Evolutionary conservation across 352 stramenopile species (phyloP).

Genomic region (Pythium chondricola): DNA sequence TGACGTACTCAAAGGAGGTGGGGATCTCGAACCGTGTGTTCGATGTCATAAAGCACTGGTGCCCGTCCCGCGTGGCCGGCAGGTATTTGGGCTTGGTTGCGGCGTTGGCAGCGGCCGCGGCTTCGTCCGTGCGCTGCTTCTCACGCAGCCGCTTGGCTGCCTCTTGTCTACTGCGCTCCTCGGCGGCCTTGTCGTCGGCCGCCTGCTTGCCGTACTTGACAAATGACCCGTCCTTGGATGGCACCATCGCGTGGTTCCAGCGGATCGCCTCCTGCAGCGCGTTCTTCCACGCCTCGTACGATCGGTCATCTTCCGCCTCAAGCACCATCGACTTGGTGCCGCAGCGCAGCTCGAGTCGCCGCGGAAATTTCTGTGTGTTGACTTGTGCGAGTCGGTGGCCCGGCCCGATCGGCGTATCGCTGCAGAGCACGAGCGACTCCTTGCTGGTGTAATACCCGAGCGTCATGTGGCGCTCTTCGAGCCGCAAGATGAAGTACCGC

Average conservation of each 20-base stretch:
- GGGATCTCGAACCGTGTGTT: slow-evolving; percentile 84
- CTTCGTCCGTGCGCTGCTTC: slow-evolving; percentile 69
- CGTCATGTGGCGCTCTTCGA: slow-evolving; percentile 86
- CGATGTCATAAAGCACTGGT: slow-evolving; percentile 81
- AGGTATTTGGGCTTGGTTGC: slow-evolving; percentile 81
- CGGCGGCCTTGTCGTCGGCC: slow-evolving; percentile 57
- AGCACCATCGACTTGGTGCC: slow-evolving; percentile 68
- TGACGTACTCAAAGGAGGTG: slow-evolving; percentile 71
- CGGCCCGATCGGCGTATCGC: slow-evolving; percentile 75
- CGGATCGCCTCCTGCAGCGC: slow-evolving; percentile 76
- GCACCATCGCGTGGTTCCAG: slow-evolving; percentile 86
- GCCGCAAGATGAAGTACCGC: slow-evolving; percentile 82
- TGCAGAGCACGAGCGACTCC: slow-evolving; percentile 71
- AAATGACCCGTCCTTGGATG: slow-evolving; percentile 67
- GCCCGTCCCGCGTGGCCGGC: slow-evolving; percentile 52
- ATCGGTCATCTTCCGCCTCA: slow-evolving; percentile 58
- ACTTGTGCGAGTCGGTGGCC: slow-evolving; percentile 46
- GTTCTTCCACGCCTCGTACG: slow-evolving; percentile 57
- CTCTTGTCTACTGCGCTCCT: slow-evolving; percentile 61
- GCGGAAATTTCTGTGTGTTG: slow-evolving; percentile 45
- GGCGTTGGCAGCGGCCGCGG: slow-evolving; percentile 45
- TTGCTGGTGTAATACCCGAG: slow-evolving; percentile 84
- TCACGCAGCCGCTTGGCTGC: slow-evolving; percentile 72
- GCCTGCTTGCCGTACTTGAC: slow-evolving; percentile 78
- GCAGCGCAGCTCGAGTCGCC: slow-evolving; percentile 60